Evolutionary conservation across 1,284 basidiomycete genomes (phyloP).

Genomic region (Megacollybia platyphylla): DNA sequence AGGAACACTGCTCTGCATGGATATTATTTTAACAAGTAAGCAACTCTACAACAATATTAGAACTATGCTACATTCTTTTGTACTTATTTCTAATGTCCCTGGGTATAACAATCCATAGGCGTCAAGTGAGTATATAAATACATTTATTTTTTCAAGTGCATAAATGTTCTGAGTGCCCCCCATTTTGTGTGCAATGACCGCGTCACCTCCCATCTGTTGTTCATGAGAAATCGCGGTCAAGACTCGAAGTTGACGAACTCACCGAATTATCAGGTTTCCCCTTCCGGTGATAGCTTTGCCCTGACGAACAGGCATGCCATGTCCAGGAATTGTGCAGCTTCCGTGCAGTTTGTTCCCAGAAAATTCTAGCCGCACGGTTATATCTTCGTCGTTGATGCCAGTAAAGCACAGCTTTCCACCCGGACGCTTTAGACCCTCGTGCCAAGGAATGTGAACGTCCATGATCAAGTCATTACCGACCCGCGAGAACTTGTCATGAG

Average conservation of each 20-base stretch:
- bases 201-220: background rate
- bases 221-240: background rate
- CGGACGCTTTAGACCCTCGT: slow-evolving; percentile 41
- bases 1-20: no score
- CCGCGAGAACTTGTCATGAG: slow-evolving; percentile 59
- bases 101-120: no score
- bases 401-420: slow-evolving; percentile 42
- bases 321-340: slow-evolving; percentile 46
- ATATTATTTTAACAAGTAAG: no score
- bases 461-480: slow-evolving; percentile 63
- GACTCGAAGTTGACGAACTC: slow-evolving; percentile 15
- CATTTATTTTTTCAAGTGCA: background rate
- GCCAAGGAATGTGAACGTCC: slow-evolving; percentile 58
- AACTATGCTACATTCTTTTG: no score
- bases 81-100: no score
- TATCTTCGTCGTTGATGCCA: slow-evolving; percentile 60
- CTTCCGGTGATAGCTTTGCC: slow-evolving; percentile 50
- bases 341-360: slow-evolving; percentile 46
- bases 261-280: slow-evolving; percentile 72
- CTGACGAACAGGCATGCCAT: slow-evolving; percentile 77
- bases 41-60: no score
- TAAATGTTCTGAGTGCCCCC: background rate
- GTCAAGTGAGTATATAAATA: no score
- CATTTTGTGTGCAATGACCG: background rate
- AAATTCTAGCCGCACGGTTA: slow-evolving; percentile 50